These are phyloP conservation scores for Fusarium gaditjirri DNA, from an alignment of 2,329 filamentous ascomycete genomes.

Conservation along the genomic window DNA sequence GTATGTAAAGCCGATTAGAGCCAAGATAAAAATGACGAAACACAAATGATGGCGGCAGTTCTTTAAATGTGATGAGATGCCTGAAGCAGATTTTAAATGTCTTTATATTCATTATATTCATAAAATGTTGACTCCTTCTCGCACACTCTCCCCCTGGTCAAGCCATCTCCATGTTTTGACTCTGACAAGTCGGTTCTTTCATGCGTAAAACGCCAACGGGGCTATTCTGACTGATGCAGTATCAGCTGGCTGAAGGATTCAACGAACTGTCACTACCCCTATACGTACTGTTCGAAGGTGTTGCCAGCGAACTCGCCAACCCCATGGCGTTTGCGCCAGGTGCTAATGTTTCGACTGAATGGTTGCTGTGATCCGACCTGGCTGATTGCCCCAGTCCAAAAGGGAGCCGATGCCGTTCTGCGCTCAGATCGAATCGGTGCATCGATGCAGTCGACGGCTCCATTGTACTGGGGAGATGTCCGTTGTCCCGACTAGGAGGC, in stretches of 20 bases:
- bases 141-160: background rate
- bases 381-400: constrained; percentile 16
- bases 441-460: constrained; percentile 37
- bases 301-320: constrained; percentile 14
- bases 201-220: constrained; percentile 4
- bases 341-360: constrained; percentile 21
- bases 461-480: constrained; percentile 30
- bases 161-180: background rate
- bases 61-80: background rate
- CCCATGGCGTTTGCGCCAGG: constrained; percentile 2
- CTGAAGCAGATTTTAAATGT: background rate
- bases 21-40: background rate
- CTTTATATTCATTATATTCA: constrained; percentile 22
- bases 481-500: constrained; percentile 38
- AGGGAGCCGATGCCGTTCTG: constrained; percentile 39
- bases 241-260: constrained; percentile 37
- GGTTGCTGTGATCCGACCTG: constrained; percentile 22
- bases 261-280: constrained; percentile 32
- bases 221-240: constrained; percentile 9
- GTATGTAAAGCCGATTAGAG: background rate
- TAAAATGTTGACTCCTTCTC: background rate
- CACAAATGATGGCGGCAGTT: background rate
- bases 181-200: background rate
- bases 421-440: constrained; percentile 35
- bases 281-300: constrained; percentile 22